Base-by-base conservation (phyloP, 2,329 filamentous ascomycete species). In the Penicillium brasilianum region DNA sequence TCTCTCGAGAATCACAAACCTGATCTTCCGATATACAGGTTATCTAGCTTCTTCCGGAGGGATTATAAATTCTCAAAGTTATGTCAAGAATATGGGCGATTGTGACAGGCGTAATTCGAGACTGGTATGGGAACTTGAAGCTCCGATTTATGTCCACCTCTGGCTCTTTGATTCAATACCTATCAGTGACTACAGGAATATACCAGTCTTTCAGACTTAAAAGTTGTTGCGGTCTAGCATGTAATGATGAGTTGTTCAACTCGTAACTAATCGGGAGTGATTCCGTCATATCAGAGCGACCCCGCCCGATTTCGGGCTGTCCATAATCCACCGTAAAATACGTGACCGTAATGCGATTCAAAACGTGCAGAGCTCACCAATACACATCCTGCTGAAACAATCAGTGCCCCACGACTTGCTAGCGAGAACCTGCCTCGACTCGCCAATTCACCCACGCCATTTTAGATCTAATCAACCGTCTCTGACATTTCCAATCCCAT, bases 331-430 rank as follows among this genome's bases (percentile, higher is more conserved):
- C 46, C 18, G 25, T 50, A 50, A 50, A 20, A 50, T 50, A 34
- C 48, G 30, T 28, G n/a, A 4, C n/a, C n/a, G 48, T 50, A 34
- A 50, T 34, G 28, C 8, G 14, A 34, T 34, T 34, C n/a, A 14
- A 34, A 50, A 2, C n/a, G 18, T 18, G n/a, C 1, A 22, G 20
- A 20, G 9, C 30, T n/a, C 28, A 18, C 25, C 22, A 32, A 48
- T 48, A 13, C 25, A 9, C 25, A 32, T 3, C 28, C 25, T 18
- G n/a, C 46, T 30, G 46, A 32, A 49, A 49, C 46, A 4, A 18
- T 48, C 44, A 30, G 25, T 20, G n/a, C 48, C 48, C 48, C 48
- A 34, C 48, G 30, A 32, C 28, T 32, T 50, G n/a, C 48, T 32
- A 20, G n/a, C n/a, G 48, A 20, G 30, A 50, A 50, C 16, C 34